A percentile compares a stretch with the other conserved stretches of the same genome.
Conservation (phyloP, 2,329 filamentous ascomycete genomes). For the Penicillium oxalicum region DNA sequence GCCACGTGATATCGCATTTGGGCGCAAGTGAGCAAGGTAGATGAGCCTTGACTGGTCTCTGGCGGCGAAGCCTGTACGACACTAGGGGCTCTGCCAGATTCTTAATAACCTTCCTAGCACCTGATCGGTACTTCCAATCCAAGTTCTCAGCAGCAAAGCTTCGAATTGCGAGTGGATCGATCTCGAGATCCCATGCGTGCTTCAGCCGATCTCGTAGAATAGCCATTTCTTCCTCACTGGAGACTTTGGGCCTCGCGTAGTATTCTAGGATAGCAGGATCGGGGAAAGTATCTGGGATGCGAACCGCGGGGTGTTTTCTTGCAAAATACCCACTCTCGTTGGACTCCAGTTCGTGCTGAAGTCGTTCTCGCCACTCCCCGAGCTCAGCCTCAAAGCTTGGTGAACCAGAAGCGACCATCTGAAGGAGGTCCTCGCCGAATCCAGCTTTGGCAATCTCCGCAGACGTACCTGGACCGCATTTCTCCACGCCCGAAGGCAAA, state of each 20-base stretch:
- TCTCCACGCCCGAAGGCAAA: conserved; percentile 75
- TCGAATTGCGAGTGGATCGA: conserved; percentile 64
- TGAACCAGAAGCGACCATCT: conserved; percentile 51
- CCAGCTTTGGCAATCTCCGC: conserved; percentile 85
- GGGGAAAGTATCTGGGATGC: conserved; percentile 76
- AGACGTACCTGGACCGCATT: conserved; percentile 80
- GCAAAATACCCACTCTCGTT: conserved; percentile 80
- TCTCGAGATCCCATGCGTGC: conserved; percentile 52
- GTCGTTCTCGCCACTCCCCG: conserved; percentile 62
- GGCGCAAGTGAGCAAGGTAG: conserved; percentile 27
- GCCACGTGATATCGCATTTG: conserved; percentile 48
- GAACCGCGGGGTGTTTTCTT: conserved; percentile 65
- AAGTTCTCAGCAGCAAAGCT: conserved; percentile 73
- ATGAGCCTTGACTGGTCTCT: conserved; percentile 33
- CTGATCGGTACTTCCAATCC: conserved; percentile 73
- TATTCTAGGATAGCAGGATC: conserved; percentile 71
- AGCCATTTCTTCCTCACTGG: conserved; percentile 52
- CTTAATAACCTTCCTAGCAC: conserved; percentile 77
- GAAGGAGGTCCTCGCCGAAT: conserved; percentile 67
- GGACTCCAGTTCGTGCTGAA: conserved; percentile 70
- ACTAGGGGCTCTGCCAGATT: conserved; percentile 73
- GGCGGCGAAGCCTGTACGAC: conserved; percentile 50
- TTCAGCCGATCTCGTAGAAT: conserved; percentile 49
- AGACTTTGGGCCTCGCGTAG: conserved; percentile 84
- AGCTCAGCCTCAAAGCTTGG: conserved; percentile 37